Conservation (phyloP, 1,139 yeast species). For the Trichomonascaceae sp. region DNA sequence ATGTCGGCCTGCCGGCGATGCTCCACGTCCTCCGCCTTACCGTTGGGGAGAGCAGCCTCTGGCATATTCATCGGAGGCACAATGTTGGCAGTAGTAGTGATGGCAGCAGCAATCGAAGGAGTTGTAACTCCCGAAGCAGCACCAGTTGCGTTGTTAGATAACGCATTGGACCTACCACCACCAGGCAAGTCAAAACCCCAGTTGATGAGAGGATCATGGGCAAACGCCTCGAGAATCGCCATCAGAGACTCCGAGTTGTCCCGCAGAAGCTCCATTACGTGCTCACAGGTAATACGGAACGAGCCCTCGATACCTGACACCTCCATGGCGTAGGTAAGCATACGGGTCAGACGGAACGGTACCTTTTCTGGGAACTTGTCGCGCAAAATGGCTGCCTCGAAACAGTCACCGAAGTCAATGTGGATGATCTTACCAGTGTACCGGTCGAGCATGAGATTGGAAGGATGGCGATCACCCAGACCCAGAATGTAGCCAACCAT, state of each 20-base stretch:
- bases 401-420: constrained; percentile 98
- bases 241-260: constrained; percentile 90
- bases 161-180: constrained; percentile 30
- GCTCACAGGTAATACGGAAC: constrained; percentile 90
- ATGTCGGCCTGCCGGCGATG: constrained; percentile 68
- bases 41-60: constrained; percentile 62
- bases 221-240: constrained; percentile 98
- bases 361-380: constrained; percentile 98
- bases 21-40: no score
- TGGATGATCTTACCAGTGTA: constrained; percentile 92
- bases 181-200: constrained; percentile 97
- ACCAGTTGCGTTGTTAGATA: constrained; percentile 9
- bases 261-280: constrained; percentile 88
- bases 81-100: constrained; percentile 46
- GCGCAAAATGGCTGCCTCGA: constrained; percentile 92
- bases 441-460: constrained; percentile 89
- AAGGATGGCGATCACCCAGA: constrained; percentile 95
- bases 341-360: constrained; percentile 90
- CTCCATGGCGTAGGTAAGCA: constrained; percentile 98
- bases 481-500: constrained; percentile 97
- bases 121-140: constrained; percentile 1
- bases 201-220: constrained; percentile 93
- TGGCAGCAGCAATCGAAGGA: constrained; percentile 4
- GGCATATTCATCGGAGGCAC: constrained; percentile 54
- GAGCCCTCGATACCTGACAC: constrained; percentile 98